Percentiles rank a stretch among this genome's conserved stretches.
These are phyloP conservation scores for Prunus mume DNA, from an alignment of 306 rosid genomes.

Conservation along the genomic window DNA sequence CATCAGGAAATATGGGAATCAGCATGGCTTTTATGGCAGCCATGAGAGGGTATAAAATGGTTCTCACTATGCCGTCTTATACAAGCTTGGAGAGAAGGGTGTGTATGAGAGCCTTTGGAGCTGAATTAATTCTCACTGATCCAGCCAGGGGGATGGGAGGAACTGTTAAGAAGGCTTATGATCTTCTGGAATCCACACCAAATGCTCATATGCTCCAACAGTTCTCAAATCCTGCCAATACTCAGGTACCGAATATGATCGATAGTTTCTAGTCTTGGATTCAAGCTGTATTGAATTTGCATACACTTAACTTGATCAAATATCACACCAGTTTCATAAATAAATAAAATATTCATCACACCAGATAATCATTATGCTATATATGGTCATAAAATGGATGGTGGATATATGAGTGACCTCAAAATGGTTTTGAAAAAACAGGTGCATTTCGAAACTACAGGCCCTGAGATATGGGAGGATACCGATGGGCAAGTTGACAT, in stretches of 20 bases:
- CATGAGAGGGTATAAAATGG: conserved; percentile 78
- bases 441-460: conserved; percentile 97
- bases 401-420: conserved; percentile 15
- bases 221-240: conserved; percentile 83
- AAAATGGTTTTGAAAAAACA: conserved; percentile 21
- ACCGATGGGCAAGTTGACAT: conserved; percentile 89
- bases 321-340: not conserved
- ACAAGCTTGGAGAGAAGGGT: conserved; percentile 78
- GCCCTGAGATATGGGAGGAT: conserved; percentile 99
- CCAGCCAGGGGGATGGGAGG: conserved; percentile 83
- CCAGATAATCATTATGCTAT: not conserved
- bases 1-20: conserved; percentile 95
- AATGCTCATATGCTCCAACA: conserved; percentile 84
- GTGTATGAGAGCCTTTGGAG: conserved; percentile 88
- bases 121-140: conserved; percentile 81
- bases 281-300: not conserved
- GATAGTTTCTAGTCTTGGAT: not conserved
- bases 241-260: conserved; percentile 36
- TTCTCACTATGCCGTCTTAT: conserved; percentile 78
- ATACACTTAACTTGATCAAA: not conserved
- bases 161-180: conserved; percentile 79
- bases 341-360: not conserved
- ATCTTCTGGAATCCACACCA: conserved; percentile 76
- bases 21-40: conserved; percentile 86
- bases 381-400: not conserved